Evolutionary conservation across 805 yeast species (phyloP).

Genomic region (Alloascoidea hylecoeti): DNA sequence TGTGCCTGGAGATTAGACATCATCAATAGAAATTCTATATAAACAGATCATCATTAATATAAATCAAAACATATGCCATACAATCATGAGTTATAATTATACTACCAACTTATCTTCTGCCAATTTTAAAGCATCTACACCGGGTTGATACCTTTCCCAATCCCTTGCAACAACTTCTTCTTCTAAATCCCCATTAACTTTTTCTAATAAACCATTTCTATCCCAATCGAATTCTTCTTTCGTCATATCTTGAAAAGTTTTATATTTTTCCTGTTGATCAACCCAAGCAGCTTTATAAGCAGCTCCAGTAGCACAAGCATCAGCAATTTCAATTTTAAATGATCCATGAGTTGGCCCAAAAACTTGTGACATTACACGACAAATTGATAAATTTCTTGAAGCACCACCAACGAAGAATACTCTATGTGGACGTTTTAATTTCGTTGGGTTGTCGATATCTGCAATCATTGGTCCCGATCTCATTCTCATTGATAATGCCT

Average conservation of each 20-base stretch:
- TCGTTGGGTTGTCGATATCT: conserved; percentile 9
- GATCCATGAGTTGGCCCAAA: conserved; percentile 55
- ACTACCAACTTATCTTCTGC: conserved; percentile 13
- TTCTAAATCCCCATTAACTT: conserved; percentile 10
- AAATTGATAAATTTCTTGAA: conserved; percentile 55
- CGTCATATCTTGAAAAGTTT: conserved; percentile 28
- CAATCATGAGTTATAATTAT: no score
- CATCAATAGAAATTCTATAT: no score
- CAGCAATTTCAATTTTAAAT: conserved; percentile 60
- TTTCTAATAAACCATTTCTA: conserved; percentile 1
- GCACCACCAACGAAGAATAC: conserved; percentile 85
- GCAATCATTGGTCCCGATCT: conserved; percentile 70
- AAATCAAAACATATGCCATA: no score
- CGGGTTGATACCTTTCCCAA: conserved; percentile 17
- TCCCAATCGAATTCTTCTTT: conserved; percentile 32
- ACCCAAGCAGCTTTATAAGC: conserved; percentile 75
- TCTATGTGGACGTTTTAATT: conserved; percentile 38
- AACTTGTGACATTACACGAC: conserved; percentile 53
- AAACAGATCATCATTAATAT: no score
- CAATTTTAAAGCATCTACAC: conserved; percentile 17
- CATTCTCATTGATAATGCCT: conserved; percentile 71
- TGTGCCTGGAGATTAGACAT: no score
- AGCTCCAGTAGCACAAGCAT: conserved; percentile 90
- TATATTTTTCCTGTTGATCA: conserved; percentile 15
- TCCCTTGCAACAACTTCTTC: conserved; percentile 3